phyloP scores from a whole-genome alignment of 2,329 filamentous ascomycete species.

The Aspergillus arachidicola region DNA sequence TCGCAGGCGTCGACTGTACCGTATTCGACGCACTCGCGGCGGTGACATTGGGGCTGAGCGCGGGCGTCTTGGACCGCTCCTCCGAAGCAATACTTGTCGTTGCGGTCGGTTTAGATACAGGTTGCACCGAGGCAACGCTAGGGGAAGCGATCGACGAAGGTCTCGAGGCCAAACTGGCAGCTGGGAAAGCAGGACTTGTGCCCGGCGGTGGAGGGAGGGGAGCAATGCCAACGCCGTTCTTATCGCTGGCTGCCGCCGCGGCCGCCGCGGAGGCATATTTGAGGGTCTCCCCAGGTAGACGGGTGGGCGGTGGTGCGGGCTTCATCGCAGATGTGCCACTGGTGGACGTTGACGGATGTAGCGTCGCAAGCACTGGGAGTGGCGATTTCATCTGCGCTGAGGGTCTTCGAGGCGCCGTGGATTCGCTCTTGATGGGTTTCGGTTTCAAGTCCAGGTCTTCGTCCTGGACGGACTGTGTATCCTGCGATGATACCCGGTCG shows the following conservation, averaged over 20 bases:
- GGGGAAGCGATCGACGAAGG: conserved; percentile 63
- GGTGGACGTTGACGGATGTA: conserved; percentile 64
- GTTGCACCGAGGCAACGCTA: conserved; percentile 52
- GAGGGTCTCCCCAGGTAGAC: conserved; percentile 83
- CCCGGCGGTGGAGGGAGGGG: conserved; percentile 89
- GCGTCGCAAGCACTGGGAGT: conserved; percentile 84
- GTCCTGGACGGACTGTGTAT: conserved; percentile 88
- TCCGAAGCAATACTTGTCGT: conserved; percentile 45
- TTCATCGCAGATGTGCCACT: conserved; percentile 73
- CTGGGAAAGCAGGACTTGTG: conserved; percentile 52
- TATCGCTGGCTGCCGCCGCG: conserved; percentile 87
- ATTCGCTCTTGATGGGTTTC: conserved; percentile 58
- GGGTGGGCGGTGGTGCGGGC: conserved; percentile 81
- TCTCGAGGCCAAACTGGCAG: conserved; percentile 53
- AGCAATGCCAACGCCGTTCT: conserved; percentile 85
- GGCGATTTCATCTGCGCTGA: conserved; percentile 93
- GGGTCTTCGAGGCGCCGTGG: conserved; percentile 66
- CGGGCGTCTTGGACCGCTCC: conserved; percentile 57
- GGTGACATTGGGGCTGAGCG: conserved; percentile 48
- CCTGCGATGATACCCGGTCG: conserved; percentile 92
- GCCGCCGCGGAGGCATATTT: conserved; percentile 98
- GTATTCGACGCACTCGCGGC: conserved; percentile 43
- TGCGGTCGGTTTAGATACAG: conserved; percentile 42
- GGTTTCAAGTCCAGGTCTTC: conserved; percentile 70
- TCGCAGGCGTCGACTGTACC: conserved; percentile 50